These are phyloP conservation scores for Scedosporium boydii DNA, from an alignment of 2,329 filamentous ascomycete genomes.

Conservation along the genomic window DNA sequence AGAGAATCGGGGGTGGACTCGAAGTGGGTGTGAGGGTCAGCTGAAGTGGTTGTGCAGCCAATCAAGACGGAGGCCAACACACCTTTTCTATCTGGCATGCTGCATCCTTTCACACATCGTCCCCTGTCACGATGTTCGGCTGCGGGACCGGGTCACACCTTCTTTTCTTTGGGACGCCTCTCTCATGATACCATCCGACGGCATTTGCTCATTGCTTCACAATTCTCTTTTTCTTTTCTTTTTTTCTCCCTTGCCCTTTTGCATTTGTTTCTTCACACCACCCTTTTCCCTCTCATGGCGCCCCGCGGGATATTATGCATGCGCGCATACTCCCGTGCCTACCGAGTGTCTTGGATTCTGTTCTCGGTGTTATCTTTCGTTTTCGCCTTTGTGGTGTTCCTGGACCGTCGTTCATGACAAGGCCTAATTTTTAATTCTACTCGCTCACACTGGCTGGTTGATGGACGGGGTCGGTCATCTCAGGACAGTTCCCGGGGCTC, in stretches of 20 bases:
- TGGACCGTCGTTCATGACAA: not conserved
- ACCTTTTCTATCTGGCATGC: not conserved
- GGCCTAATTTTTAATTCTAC: constrained; percentile 1
- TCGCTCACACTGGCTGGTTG: not conserved
- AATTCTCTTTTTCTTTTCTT: not conserved
- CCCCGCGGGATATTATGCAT: not conserved
- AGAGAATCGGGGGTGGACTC: not conserved
- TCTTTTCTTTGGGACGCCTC: not conserved
- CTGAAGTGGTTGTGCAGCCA: not conserved
- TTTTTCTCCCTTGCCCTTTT: no score
- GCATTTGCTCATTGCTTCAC: not conserved
- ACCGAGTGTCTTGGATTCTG: not conserved
- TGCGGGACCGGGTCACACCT: not conserved
- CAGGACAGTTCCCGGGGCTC: not conserved
- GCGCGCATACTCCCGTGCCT: not conserved
- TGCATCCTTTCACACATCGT: not conserved
- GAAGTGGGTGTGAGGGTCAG: not conserved
- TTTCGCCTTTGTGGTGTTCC: not conserved
- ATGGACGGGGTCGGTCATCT: not conserved
- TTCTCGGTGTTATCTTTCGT: no score
- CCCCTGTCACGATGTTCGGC: not conserved
- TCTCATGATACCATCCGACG: not conserved
- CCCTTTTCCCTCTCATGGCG: not conserved
- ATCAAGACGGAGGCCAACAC: not conserved
- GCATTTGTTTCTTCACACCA: not conserved